Evolutionary conservation across 805 yeast genomes (phyloP), one percentile per base, ranked within the genome.

Genomic region (Kodamaea lidongshanica): DNA sequence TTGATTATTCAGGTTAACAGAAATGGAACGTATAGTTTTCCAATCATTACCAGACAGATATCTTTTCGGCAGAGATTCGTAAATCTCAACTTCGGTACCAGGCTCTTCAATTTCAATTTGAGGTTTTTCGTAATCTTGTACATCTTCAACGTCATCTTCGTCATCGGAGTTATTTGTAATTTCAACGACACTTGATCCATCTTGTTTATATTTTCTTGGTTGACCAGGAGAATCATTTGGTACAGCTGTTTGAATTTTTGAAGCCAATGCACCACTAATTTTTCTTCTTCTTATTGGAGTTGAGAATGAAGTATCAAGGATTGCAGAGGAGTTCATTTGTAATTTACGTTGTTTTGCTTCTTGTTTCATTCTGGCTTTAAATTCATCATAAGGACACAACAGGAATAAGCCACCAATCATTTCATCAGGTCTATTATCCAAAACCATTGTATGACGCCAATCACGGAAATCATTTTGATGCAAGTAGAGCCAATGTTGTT

Each of bases 161-260:
- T 65, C 72, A 37, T 67, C 74, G 2, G 70, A 61, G 40, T 67
- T 67, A 33, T 65, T 64, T 23, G 52, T 48, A 7, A 58, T 48
- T 48, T 72, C 51, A 42, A 65, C 48, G 40, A 67, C 24, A n/a
- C n/a, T n/a, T n/a, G n/a, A n/a, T 49, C 54, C 46, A 7, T 38
- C 30, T 28, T 63, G 61, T 20, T 60, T 55, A 41, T 60, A 60
- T 47, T 89, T 89, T 49, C 96, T 73, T 23, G 98, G 98, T 57
- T 92, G 98, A 2, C 97, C 98, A 0, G 98, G 98, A 2, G 96
- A 85, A 29, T 85, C 85, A 41, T 73, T 72, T 4, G 97, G 98
- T 12, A 92, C 87, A 0, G 92, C 92, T 21, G 77, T 72, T 45
- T 73, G 81, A 18, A 74, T 71, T 44, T 79, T 76, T 30, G 78